Conservation (phyloP, 1,284 basidiomycete species). For the Rhodotorula sp. region DNA sequence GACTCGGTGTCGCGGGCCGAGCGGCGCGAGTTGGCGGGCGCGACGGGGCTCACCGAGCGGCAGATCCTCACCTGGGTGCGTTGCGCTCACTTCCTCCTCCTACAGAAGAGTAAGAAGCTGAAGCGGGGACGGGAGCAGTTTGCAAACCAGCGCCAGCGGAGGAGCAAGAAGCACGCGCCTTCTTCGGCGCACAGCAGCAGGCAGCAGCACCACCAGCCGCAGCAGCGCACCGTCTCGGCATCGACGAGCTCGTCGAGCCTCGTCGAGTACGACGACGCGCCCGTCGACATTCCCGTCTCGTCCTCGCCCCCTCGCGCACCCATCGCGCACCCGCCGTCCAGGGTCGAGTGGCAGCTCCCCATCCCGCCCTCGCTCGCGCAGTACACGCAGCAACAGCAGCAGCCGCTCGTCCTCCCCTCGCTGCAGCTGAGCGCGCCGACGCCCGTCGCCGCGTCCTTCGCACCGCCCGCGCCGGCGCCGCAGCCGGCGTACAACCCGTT, state of each 20-base stretch:
- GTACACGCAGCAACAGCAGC: too few species aligned
- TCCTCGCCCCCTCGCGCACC: neutral
- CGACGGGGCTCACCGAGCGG: slow-evolving; percentile 22
- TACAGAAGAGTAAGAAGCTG: neutral
- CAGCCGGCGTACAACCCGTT: too few species aligned
- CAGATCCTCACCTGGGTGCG: slow-evolving; percentile 29
- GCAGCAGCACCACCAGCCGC: neutral
- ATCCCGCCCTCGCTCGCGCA: neutral
- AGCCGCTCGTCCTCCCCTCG: neutral
- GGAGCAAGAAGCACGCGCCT: slow-evolving; percentile 9
- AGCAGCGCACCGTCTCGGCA: neutral
- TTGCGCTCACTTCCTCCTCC: neutral
- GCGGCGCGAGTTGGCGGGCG: slow-evolving; percentile 11
- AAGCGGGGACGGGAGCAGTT: slow-evolving; percentile 8
- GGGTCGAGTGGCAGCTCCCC: neutral
- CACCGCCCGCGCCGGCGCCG: too few species aligned
- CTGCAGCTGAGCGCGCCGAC: neutral
- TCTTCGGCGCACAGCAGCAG: too few species aligned
- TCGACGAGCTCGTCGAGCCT: slow-evolving; percentile 8
- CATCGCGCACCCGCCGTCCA: neutral
- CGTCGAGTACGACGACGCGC: slow-evolving; percentile 7
- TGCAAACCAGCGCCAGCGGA: slow-evolving; percentile 41
- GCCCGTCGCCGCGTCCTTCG: neutral
- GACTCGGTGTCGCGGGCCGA: slow-evolving; percentile 19
- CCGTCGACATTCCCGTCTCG: neutral